Percentiles rank a stretch among this genome's conserved stretches.
Evolutionary conservation across 2,329 filamentous ascomycete species (phyloP).

Genomic region (Penicillium sp.): DNA sequence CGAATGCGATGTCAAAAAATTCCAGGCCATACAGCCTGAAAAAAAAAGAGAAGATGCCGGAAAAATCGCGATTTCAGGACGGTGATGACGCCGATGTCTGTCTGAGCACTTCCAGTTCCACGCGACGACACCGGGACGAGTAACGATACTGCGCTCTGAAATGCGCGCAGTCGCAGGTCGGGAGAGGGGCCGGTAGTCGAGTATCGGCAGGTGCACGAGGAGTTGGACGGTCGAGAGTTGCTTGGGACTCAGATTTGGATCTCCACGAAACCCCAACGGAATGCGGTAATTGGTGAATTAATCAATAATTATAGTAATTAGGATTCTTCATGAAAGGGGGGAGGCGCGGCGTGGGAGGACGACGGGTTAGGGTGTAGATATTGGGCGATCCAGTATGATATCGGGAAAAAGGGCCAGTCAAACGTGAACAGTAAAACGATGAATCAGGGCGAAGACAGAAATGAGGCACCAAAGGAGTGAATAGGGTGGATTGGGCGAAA

Average conservation of each 20-base stretch:
- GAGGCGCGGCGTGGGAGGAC: background rate
- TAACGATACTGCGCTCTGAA: constrained; percentile 19
- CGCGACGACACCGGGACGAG: constrained; percentile 11
- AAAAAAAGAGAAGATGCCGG: constrained; percentile 9
- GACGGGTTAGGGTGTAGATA: constrained; percentile 12
- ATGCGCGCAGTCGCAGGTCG: constrained; percentile 1
- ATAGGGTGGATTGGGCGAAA: constrained; percentile 20
- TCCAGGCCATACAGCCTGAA: constrained; percentile 17
- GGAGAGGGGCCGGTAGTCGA: constrained; percentile 1
- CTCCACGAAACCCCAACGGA: background rate
- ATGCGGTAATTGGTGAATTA: constrained; percentile 15
- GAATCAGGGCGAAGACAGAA: constrained; percentile 15
- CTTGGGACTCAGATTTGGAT: constrained; percentile 13
- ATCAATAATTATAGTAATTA: constrained; percentile 25
- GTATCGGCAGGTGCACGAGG: background rate
- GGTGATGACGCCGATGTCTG: constrained; percentile 12
- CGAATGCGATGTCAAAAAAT: constrained; percentile 6
- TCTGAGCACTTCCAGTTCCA: constrained; percentile 11
- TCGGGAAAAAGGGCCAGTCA: constrained; percentile 11
- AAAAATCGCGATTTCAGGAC: constrained; percentile 8
- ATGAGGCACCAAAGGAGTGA: constrained; percentile 24
- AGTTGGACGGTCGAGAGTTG: constrained; percentile 16
- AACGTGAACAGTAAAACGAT: constrained; percentile 13
- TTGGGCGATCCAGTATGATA: constrained; percentile 14
- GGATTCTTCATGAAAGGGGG: constrained; percentile 16